These are phyloP conservation scores for Pseudogymnoascus verrucosus DNA, from an alignment of 2,329 filamentous ascomycete species.

Conservation along the genomic window DNA sequence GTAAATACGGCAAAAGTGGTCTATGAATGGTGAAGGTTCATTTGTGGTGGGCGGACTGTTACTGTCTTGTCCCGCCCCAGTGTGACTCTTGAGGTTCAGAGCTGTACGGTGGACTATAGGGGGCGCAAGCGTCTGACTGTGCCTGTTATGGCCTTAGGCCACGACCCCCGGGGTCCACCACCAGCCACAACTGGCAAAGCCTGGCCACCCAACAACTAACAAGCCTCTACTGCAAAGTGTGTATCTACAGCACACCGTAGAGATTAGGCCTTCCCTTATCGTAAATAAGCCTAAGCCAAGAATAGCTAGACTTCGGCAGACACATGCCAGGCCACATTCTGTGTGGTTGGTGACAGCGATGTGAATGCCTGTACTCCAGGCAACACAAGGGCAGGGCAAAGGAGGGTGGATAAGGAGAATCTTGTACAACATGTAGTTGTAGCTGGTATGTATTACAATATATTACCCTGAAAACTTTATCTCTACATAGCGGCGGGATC, in stretches of 20 bases:
- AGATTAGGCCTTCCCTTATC: neutral
- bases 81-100: constrained; percentile 2
- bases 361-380: neutral
- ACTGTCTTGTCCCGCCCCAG: neutral
- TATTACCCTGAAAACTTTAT: constrained; percentile 3
- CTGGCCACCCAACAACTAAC: neutral
- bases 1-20: neutral
- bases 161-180: constrained; percentile 1
- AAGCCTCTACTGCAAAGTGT: neutral
- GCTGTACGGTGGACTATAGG: constrained; percentile 3
- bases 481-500: constrained; percentile 6
- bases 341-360: neutral
- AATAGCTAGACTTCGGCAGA: neutral
- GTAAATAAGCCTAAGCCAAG: neutral
- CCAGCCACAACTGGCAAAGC: neutral
- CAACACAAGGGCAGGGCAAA: neutral
- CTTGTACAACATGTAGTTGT: neutral
- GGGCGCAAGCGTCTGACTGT: neutral
- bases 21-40: neutral
- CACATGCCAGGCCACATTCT: neutral
- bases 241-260: neutral
- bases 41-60: neutral
- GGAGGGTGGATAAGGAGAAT: neutral
- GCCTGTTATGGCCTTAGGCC: neutral
- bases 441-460: neutral